Evolutionary conservation across 2,329 filamentous ascomycete species (phyloP), one percentile per base, ranked within the genome.

Genomic region (Bipolaris sorokiniana): DNA sequence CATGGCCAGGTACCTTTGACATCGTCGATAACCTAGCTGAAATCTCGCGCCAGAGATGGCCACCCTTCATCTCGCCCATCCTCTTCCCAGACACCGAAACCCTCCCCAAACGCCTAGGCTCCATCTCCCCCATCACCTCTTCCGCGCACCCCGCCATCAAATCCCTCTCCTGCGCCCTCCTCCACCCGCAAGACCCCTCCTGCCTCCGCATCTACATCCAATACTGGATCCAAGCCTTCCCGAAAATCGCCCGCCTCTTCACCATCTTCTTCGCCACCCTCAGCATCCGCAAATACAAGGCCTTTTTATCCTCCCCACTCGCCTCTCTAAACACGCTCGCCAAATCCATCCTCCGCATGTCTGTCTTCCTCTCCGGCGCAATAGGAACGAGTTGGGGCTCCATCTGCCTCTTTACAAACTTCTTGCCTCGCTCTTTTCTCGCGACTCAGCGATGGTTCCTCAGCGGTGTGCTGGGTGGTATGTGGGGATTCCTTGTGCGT

Each of bases 371-470:
- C 47, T 92, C 92, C 0, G 90, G 91, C 15, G 84, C 90, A n/a
- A 87, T 97, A 56, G 92, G 91, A 13, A 91, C 91, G 0, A 86
- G 88, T 31, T 99, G 95, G 95, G 92, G 88, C 1, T 89, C 87
- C 55, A 88, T 97, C 66, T 99, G 94, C 79, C 84, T 97, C 69
- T 92, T 97, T 81, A 91, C 96, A 76, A 81, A 84, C 44, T 84
- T 89, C 69, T 83, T 98, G 1, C 92, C 94, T 0, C 84, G 89
- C 2, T 84, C 83, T 5, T 81, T 92, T 7, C 82, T 97, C 0
- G 86, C 93, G 0, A 93, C 89, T 0, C 90, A 95, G 73, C 86
- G 95, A 20, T 96, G 95, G 83, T 97, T 96, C 82, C 81, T 97
- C 0, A 91, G 91, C 50, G 94, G 95, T 7, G 90, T 94, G 74